Evolutionary conservation across 768 basidiomycete genomes (phyloP).

Genomic region (Lepiota venenata): DNA sequence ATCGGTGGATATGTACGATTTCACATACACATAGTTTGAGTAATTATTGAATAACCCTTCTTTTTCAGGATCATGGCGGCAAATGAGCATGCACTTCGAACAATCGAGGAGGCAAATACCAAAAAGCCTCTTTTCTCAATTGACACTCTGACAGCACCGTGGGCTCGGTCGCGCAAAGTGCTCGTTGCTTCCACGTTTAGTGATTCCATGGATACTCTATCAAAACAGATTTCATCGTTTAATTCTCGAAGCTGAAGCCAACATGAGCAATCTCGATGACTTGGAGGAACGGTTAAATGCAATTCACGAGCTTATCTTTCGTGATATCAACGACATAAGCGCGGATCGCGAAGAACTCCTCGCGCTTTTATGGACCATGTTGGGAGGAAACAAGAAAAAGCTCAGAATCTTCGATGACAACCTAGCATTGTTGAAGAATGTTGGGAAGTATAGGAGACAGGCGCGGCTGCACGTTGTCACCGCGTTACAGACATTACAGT

Average conservation of each 20-base stretch:
- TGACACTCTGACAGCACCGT: conserved; percentile 30
- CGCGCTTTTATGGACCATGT: conserved; percentile 61
- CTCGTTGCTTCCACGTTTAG: conserved; percentile 53
- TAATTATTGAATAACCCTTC: conserved; percentile 3
- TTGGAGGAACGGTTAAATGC: conserved; percentile 59
- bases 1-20: conserved; percentile 68
- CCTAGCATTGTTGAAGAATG: conserved; percentile 47
- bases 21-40: not conserved
- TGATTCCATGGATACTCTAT: conserved; percentile 60
- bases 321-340: conserved; percentile 49
- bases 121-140: conserved; percentile 28
- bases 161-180: conserved; percentile 30
- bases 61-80: conserved; percentile 61
- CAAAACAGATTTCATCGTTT: conserved; percentile 49
- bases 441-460: conserved; percentile 55
- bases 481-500: conserved; percentile 55
- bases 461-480: conserved; percentile 67
- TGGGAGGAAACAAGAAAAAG: conserved; percentile 57
- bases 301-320: conserved; percentile 55
- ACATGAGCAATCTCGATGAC: conserved; percentile 49
- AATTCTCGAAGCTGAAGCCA: conserved; percentile 63
- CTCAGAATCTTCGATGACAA: conserved; percentile 51
- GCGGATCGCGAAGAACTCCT: conserved; percentile 52
- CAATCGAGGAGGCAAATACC: conserved; percentile 44
- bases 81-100: conserved; percentile 65